A percentile compares a stretch with the other conserved stretches of the same genome.
Evolutionary conservation across 2,329 filamentous ascomycete genomes (phyloP).

Genomic region (Arthroderma sp.): DNA sequence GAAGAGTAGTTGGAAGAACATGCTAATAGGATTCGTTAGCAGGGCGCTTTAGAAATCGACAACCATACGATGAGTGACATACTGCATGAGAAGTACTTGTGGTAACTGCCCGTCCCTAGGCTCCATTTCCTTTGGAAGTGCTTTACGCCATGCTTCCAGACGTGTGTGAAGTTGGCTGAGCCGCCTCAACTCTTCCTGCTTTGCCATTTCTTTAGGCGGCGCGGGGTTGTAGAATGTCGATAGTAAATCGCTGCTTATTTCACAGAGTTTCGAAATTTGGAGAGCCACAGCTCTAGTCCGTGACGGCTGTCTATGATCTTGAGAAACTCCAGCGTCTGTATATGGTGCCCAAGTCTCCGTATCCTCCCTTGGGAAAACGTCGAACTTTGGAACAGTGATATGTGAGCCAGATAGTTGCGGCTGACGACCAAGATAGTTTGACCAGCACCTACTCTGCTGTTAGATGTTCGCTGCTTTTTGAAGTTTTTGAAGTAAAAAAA

Average conservation of each 20-base stretch:
- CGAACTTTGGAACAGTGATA: conserved; percentile 75
- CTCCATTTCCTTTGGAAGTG: conserved; percentile 75
- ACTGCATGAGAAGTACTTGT: conserved; percentile 77
- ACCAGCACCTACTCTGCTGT: conserved; percentile 57
- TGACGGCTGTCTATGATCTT: conserved; percentile 59
- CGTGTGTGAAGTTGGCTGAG: conserved; percentile 82
- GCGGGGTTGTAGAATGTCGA: conserved; percentile 81
- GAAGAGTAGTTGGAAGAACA: conserved; percentile 94
- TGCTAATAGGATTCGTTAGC: conserved; percentile 44
- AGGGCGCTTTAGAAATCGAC: background rate
- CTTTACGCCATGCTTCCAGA: conserved; percentile 77
- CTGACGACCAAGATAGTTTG: conserved; percentile 84
- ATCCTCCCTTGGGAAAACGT: conserved; percentile 84
- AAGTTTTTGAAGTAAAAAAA: background rate
- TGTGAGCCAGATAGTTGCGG: conserved; percentile 72
- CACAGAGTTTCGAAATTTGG: conserved; percentile 71
- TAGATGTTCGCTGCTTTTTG: background rate
- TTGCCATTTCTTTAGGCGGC: conserved; percentile 52
- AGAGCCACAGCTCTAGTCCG: conserved; percentile 70
- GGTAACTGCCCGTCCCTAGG: conserved; percentile 80
- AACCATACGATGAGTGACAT: conserved; percentile 35
- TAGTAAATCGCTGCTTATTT: conserved; percentile 86
- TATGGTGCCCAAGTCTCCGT: conserved; percentile 77
- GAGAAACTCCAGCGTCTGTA: conserved; percentile 67
- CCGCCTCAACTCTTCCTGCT: conserved; percentile 77